Evolutionary conservation across 768 basidiomycete species (phyloP).

Genomic region (Leccinum boreale): DNA sequence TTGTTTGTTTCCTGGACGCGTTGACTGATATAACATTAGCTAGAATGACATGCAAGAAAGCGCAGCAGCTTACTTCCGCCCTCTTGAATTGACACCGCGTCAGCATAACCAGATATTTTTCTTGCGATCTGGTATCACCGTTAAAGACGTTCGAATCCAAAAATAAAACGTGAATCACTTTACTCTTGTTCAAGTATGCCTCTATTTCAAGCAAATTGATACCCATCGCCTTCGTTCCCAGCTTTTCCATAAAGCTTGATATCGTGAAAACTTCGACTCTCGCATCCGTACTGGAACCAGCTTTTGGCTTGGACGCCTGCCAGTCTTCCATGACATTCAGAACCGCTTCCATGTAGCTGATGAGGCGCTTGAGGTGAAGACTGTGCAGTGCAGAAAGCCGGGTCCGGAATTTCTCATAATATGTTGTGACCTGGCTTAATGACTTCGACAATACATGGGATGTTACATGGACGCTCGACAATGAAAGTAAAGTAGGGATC

Average conservation of each 20-base stretch:
- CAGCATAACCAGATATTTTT: constrained; percentile 84
- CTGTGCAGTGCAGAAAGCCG: constrained; percentile 70
- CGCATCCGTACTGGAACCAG: constrained; percentile 6
- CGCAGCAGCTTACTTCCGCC: constrained; percentile 20
- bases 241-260: constrained; percentile 55
- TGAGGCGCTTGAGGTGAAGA: constrained; percentile 76
- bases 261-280: constrained; percentile 66
- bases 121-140: constrained; percentile 50
- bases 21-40: constrained; percentile 8
- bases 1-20: constrained; percentile 1
- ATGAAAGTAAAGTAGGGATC: constrained; percentile 83
- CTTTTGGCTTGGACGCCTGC: constrained; percentile 30
- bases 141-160: neutral
- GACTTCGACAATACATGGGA: constrained; percentile 56
- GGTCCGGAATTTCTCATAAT: constrained; percentile 75
- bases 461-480: constrained; percentile 72
- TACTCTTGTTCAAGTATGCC: constrained; percentile 76
- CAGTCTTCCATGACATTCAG: constrained; percentile 56
- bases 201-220: constrained; percentile 85
- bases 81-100: constrained; percentile 50
- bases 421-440: constrained; percentile 70
- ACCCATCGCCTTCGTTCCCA: constrained; percentile 67
- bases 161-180: constrained; percentile 54
- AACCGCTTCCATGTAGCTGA: constrained; percentile 69
- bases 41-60: neutral